Evolutionary conservation across 305 asterid genomes (phyloP).

Genomic region (Plantago rigida): DNA sequence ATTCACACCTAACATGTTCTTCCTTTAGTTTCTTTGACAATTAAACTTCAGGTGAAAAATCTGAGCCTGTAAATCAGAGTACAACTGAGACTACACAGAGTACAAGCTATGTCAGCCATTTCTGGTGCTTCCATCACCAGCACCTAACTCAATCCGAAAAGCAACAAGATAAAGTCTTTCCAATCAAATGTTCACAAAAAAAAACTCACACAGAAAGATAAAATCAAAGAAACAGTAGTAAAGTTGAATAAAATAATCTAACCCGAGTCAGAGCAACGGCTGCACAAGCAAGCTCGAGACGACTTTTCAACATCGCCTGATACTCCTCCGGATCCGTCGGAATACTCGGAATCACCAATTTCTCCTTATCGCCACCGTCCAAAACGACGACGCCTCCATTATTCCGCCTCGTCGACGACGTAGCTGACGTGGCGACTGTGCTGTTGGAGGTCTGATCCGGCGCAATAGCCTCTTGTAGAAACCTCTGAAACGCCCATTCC

Average conservation of each 20-base stretch:
- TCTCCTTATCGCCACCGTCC: neutral
- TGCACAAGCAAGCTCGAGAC: constrained; percentile 77
- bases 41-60: neutral
- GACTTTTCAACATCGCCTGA: constrained; percentile 59
- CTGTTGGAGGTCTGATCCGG: constrained; percentile 29
- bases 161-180: neutral
- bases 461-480: constrained; percentile 53
- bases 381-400: neutral
- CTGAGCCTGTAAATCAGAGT: neutral
- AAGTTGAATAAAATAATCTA: constrained; percentile 6
- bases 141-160: constrained; percentile 11
- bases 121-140: neutral
- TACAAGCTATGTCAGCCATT: constrained; percentile 12
- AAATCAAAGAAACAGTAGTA: neutral
- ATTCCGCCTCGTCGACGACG: neutral
- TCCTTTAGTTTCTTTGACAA: no score
- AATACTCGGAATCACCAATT: constrained; percentile 17
- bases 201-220: neutral
- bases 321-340: constrained; percentile 34
- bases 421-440: neutral
- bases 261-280: constrained; percentile 86
- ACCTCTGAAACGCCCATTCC: constrained; percentile 85
- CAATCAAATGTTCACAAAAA: neutral
- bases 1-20: no score
- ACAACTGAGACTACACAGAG: constrained; percentile 1